Conservation (phyloP, 345 rosid genomes). For the Ceriops decandra region DNA sequence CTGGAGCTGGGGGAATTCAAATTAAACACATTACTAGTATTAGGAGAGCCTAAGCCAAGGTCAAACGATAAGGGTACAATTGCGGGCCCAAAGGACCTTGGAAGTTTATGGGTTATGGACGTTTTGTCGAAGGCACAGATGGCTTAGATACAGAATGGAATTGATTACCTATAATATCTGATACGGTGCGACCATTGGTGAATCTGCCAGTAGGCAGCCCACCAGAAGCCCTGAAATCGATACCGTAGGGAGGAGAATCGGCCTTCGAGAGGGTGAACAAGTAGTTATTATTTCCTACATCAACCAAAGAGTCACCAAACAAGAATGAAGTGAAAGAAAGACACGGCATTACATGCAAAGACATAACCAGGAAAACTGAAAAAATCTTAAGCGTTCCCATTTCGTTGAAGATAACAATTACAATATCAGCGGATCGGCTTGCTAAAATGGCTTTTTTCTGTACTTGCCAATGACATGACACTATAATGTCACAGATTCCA, state of each 20-base stretch:
- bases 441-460: too few relatives aligned
- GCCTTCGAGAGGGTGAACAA: conserved; percentile 48
- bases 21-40: too few relatives aligned
- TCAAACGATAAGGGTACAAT: too few relatives aligned
- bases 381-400: not conserved
- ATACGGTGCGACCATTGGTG: conserved; percentile 48
- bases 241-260: conserved; percentile 54
- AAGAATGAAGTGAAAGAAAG: conserved; percentile 33
- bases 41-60: too few relatives aligned
- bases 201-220: conserved; percentile 70
- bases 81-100: too few relatives aligned
- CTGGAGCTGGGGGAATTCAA: too few relatives aligned
- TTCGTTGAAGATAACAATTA: too few relatives aligned
- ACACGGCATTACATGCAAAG: conserved; percentile 4
- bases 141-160: not conserved
- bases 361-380: not conserved
- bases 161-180: conserved; percentile 34
- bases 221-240: conserved; percentile 51
- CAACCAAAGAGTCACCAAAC: conserved; percentile 58
- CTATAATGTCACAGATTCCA: too few relatives aligned
- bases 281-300: conserved; percentile 52
- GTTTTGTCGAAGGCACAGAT: too few relatives aligned
- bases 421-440: too few relatives aligned
- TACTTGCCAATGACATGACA: too few relatives aligned
- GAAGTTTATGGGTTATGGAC: too few relatives aligned